A percentile compares a stretch with the other conserved stretches of the same genome.
Evolutionary conservation across 2,329 filamentous ascomycete genomes (phyloP).

Genomic region (Chrysoporthe deuterocubensis): DNA sequence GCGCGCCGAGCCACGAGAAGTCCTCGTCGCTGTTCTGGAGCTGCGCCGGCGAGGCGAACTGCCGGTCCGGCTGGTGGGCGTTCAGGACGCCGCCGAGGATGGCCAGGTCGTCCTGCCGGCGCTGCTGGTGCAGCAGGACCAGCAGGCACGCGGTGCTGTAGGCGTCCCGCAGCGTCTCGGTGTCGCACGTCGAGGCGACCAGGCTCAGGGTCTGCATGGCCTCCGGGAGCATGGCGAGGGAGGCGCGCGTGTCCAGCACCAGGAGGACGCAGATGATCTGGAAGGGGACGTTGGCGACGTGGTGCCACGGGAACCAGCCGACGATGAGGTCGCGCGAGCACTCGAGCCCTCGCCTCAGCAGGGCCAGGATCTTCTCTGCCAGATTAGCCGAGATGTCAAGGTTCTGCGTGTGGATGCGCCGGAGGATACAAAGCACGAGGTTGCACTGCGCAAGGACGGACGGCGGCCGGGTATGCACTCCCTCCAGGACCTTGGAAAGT

Average conservation of each 20-base stretch:
- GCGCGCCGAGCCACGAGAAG: constrained; percentile 46
- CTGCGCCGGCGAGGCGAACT: constrained; percentile 16
- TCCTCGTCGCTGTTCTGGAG: constrained; percentile 37
- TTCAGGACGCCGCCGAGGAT: constrained; percentile 45
- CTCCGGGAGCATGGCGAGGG: constrained; percentile 51
- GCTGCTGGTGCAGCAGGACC: constrained; percentile 54
- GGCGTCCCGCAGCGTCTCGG: constrained; percentile 54
- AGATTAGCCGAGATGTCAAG: constrained; percentile 47
- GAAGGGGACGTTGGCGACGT: constrained; percentile 63
- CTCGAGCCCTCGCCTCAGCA: constrained; percentile 50
- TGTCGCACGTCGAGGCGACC: constrained; percentile 49
- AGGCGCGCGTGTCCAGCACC: constrained; percentile 56
- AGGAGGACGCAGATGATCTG: constrained; percentile 60
- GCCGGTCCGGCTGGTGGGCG: constrained; percentile 38
- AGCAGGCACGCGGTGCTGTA: constrained; percentile 58
- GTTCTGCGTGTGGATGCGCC: constrained; percentile 56
- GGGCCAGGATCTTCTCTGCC: constrained; percentile 50
- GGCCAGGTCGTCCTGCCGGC: constrained; percentile 50
- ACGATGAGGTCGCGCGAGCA: constrained; percentile 52
- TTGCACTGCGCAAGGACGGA: constrained; percentile 57
- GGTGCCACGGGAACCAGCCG: constrained; percentile 57
- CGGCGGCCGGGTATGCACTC: constrained; percentile 45
- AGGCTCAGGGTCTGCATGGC: constrained; percentile 53
- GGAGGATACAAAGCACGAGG: constrained; percentile 58
- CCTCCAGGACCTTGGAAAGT: constrained; percentile 45